Base-by-base conservation (phyloP, 345 rosid species). In the Clarkia xantiana region DNA sequence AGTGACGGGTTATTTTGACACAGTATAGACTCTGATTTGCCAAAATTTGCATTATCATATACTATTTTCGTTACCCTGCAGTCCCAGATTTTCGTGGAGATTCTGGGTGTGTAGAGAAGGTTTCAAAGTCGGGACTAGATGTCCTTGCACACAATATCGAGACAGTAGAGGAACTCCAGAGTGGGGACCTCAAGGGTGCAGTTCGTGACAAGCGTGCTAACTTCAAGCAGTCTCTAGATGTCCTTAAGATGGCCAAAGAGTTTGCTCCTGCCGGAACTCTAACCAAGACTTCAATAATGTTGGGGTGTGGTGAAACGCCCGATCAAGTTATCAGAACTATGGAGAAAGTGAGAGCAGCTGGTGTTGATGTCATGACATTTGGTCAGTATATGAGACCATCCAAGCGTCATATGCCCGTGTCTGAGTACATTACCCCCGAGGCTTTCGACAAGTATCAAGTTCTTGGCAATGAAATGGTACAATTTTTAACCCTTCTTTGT, bases 311-410 rank as follows among this genome's bases (percentile, higher is more conserved):
- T 18, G 96, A 93, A 67, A 87, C 95, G 15, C 95, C 96, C 54
- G 94, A 76, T 42, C 99, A 93, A 64, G 88, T 93, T 56, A 62
- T 84, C 48, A 80, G 68, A 49, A 84, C 96, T 9, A 93, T 87
- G 96, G 90, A 87, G 74, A 87, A 78, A 63, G 99, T 93, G 52
- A 78, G 90, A 71, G 90, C 76, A 18, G 95, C 95, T 16, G 95
- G 94, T 58, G 86, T 87, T 55, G 96, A 93, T 51, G 99, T 93
- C n/a, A 93, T 93, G 77, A 93, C 99, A 4, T 87, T 93, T 53
- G 99, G 99, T 20, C 99, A 93, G 45, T 93, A 91, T 51, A 93
- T 93, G 99, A 77, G 99, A 67, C 99, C 96, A 0, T 87, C 99
- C n/a, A 93, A 84, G 69, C 90, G 94, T 36, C 99, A 87, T 56